Evolutionary conservation across 2,329 filamentous ascomycete species (phyloP).

Genomic region (Trichophyton mentagrophytes): DNA sequence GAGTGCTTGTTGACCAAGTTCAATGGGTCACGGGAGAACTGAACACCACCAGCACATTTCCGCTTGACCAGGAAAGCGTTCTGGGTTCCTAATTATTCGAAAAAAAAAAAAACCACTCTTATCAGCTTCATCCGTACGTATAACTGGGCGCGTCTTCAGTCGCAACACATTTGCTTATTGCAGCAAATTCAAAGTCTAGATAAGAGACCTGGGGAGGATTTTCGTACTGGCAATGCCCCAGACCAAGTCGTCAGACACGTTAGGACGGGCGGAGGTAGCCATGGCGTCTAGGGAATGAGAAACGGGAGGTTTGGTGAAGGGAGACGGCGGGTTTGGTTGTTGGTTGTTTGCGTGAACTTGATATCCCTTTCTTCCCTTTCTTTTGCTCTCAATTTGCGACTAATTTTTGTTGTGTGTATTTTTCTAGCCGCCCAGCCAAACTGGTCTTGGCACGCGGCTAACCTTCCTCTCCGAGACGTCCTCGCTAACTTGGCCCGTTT

Average conservation of each 20-base stretch:
- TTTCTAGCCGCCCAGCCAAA: background rate
- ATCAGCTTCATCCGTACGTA: background rate
- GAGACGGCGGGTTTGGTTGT: conserved; percentile 15
- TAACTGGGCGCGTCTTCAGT: background rate
- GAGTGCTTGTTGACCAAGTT: conserved; percentile 87
- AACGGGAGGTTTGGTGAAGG: conserved; percentile 16
- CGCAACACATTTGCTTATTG: background rate
- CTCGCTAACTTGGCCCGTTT: conserved; percentile 30
- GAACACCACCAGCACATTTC: conserved; percentile 61
- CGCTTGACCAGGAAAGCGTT: conserved; percentile 91
- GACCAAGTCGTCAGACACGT: conserved; percentile 80
- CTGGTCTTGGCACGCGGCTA: background rate
- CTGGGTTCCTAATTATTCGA: conserved; percentile 52
- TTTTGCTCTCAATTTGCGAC: background rate
- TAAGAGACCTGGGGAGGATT: conserved; percentile 6
- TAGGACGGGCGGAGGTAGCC: conserved; percentile 44
- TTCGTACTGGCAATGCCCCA: conserved; percentile 91
- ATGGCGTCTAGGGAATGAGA: conserved; percentile 20
- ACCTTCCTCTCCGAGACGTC: background rate
- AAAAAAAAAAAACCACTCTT: background rate
- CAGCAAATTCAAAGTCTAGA: background rate
- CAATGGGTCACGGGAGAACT: conserved; percentile 87
- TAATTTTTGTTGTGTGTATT: conserved; percentile 7
- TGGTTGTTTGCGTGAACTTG: background rate
- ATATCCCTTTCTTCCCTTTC: background rate